These are phyloP conservation scores for Gaultheria prostrata DNA, from an alignment of 148 eudicot genomes.

Conservation along the genomic window DNA sequence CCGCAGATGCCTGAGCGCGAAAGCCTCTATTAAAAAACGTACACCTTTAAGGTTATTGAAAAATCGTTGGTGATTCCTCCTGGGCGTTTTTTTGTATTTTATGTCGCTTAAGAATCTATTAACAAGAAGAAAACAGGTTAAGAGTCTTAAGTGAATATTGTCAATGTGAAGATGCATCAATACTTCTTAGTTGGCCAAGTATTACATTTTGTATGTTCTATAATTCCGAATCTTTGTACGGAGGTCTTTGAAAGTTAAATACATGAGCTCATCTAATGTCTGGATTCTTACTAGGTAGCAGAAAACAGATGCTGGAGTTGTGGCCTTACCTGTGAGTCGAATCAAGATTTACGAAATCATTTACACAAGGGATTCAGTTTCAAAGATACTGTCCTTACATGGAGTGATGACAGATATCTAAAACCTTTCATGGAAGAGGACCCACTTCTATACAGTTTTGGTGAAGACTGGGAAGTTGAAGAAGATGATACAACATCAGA, in stretches of 20 bases:
- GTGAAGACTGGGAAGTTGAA: constrained; percentile 60
- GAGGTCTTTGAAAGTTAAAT: neutral
- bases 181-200: neutral
- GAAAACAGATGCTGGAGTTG: constrained; percentile 76
- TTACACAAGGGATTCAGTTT: constrained; percentile 39
- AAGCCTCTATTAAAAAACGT: neutral
- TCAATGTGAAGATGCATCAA: neutral
- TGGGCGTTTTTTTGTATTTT: neutral
- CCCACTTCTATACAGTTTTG: constrained; percentile 73
- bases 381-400: constrained; percentile 35
- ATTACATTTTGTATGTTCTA: neutral
- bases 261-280: neutral
- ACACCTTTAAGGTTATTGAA: neutral
- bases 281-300: constrained; percentile 50
- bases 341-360: constrained; percentile 53
- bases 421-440: constrained; percentile 77
- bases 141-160: neutral
- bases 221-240: neutral
- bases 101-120: neutral
- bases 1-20: too few species aligned
- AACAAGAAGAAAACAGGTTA: constrained; percentile 18
- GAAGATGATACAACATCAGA: constrained; percentile 37
- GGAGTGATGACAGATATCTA: constrained; percentile 81
- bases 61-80: neutral
- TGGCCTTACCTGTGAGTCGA: constrained; percentile 39